Evolutionary conservation across 495 filamentous ascomycete genomes (phyloP), one percentile per base, ranked within the genome.

Genomic region (Aspergillus steynii): DNA sequence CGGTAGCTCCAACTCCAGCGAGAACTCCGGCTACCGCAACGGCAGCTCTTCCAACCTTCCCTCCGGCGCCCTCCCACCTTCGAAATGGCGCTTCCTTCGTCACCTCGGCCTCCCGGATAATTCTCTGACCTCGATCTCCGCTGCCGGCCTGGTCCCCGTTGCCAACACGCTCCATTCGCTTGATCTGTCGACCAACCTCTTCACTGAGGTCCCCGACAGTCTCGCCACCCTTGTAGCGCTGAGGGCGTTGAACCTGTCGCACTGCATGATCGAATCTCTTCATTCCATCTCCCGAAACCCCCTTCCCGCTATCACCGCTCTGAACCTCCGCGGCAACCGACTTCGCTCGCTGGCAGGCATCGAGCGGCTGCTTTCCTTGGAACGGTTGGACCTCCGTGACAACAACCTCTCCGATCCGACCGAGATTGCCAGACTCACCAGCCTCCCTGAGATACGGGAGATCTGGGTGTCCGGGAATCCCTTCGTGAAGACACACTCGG

Each of bases 211-310:
- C 50, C 95, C 95, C 1, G 95, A 98, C 70, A 90, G 90, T 66
- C 75, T 99, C 37, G 86, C 92, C 45, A 88, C 84, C 14, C 78
- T 99, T 51, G 90, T 90, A 34, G 87, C 90, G 26, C 82, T 99
- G 27, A 85, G 91, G 51, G 93, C 95, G 28, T 76, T 99, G 51
- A 98, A 99, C 68, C 80, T 99, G 29, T 94, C 93, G 14, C 87
- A 92, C 68, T 97, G 95, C 82, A 97, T 98, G 94, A 96, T 99
- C 53, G 91, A 95, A 56, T 96, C 92, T 34, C 78, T 99, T 59
- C 92, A 96, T 65, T 96, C 93, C 4, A 79, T 99, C 20, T 86
- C 87, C 2, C 85, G 90, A 58, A 93, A 88, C 70, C 94, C 95
- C 32, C 82, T 99, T 3, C 93, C 95, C 15, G 94, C 95, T 52